These are phyloP conservation scores for Zoysia matrella DNA, from an alignment of 202 grass and related monocot species.

Conservation along the genomic window DNA sequence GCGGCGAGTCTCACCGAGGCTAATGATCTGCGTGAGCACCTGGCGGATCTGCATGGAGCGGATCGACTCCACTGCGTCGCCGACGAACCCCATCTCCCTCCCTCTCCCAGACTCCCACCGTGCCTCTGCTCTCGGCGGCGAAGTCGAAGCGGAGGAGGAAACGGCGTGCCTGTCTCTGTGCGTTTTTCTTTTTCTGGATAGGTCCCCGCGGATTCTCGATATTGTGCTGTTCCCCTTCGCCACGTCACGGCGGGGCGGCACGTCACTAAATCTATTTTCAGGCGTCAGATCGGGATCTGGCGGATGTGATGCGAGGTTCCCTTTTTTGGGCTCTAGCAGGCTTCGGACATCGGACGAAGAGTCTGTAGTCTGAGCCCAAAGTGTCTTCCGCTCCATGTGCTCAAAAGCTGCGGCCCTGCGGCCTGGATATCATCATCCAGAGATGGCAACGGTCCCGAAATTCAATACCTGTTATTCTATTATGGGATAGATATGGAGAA, in stretches of 20 bases:
- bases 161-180: neutral
- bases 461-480: too few species aligned
- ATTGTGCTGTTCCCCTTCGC: neutral
- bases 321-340: neutral
- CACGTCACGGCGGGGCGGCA: neutral
- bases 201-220: neutral
- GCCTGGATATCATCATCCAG: neutral
- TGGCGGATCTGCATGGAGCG: too few species aligned
- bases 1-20: neutral
- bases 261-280: neutral
- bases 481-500: too few species aligned
- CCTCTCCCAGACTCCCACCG: neutral
- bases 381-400: too few species aligned
- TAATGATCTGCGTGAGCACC: too few species aligned
- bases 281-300: slow-evolving; percentile 12
- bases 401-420: too few species aligned
- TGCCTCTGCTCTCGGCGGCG: slow-evolving; percentile 5
- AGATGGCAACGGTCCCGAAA: too few species aligned
- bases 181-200: neutral
- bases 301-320: neutral
- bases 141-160: neutral
- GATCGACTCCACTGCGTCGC: too few species aligned
- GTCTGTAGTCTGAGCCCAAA: too few species aligned
- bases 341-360: neutral
- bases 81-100: slow-evolving; percentile 34